These are phyloP conservation scores for Rhodotorula taiwanensis DNA, from an alignment of 768 basidiomycete genomes.

Conservation along the genomic window DNA sequence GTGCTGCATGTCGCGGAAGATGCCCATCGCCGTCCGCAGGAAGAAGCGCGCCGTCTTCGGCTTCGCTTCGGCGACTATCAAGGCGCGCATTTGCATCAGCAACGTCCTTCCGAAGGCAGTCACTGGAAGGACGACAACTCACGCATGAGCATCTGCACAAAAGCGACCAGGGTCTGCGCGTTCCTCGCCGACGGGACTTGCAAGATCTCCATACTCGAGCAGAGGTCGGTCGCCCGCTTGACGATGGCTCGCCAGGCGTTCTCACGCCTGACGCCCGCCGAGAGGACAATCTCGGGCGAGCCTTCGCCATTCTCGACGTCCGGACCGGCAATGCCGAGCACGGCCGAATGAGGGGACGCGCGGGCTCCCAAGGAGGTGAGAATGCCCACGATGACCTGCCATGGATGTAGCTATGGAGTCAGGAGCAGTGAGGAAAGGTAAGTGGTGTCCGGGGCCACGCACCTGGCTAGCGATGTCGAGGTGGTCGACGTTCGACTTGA, in stretches of 20 bases:
- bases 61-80: slow-evolving; percentile 25
- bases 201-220: slow-evolving; percentile 22
- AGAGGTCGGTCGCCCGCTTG: slow-evolving; percentile 27
- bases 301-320: slow-evolving; percentile 30
- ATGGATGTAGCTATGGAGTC: background rate
- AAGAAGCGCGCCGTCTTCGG: slow-evolving; percentile 31
- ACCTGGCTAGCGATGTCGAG: slow-evolving; percentile 30
- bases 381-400: slow-evolving; percentile 26
- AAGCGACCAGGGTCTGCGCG: slow-evolving; percentile 23
- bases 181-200: slow-evolving; percentile 22
- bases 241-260: slow-evolving; percentile 36
- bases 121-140: background rate
- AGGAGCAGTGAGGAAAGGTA: background rate
- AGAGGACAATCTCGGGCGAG: slow-evolving; percentile 23
- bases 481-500: slow-evolving; percentile 16
- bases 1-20: slow-evolving; percentile 32
- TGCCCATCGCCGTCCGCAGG: slow-evolving; percentile 29
- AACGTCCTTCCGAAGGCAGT: too few species aligned
- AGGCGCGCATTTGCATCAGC: background rate
- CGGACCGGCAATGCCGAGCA: slow-evolving; percentile 32
- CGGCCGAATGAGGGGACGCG: slow-evolving; percentile 29
- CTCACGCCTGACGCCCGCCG: slow-evolving; percentile 25
- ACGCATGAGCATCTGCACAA: slow-evolving; percentile 36
- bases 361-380: slow-evolving; percentile 32
- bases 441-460: background rate